Conservation (phyloP, 768 basidiomycete genomes). For the Pleurotus eryngii region DNA sequence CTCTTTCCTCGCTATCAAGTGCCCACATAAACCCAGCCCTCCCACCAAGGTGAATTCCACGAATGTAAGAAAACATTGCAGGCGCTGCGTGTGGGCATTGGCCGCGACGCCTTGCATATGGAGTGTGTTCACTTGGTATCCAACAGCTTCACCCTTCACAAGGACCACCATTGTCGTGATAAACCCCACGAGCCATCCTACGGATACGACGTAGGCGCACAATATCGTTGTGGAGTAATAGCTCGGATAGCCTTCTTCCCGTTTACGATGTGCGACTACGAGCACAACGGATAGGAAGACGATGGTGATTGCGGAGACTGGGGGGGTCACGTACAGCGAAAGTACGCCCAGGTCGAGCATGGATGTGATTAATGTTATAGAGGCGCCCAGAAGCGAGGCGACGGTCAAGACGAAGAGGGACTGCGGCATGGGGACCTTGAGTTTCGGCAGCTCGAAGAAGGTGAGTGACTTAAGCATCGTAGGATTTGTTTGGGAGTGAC, state of each 20-base stretch:
- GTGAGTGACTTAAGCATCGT: neutral
- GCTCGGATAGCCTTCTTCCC: conserved; percentile 22
- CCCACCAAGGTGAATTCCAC: conserved; percentile 22
- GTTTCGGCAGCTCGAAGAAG: neutral
- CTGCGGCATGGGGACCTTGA: conserved; percentile 18
- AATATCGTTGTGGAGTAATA: conserved; percentile 30
- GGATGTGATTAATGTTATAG: conserved; percentile 25
- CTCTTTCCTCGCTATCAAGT: conserved; percentile 25
- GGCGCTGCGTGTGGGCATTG: conserved; percentile 23
- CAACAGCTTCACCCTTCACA: conserved; percentile 12
- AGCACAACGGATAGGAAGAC: conserved; percentile 24
- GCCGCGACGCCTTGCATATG: conserved; percentile 24
- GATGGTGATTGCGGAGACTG: conserved; percentile 25
- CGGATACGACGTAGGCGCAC: conserved; percentile 25
- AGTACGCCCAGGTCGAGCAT: conserved; percentile 31
- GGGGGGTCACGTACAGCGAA: conserved; percentile 30
- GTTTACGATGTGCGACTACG: conserved; percentile 22
- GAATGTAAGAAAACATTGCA: conserved; percentile 25
- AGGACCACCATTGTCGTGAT: conserved; percentile 25
- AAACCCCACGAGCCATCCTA: conserved; percentile 28
- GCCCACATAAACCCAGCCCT: conserved; percentile 22
- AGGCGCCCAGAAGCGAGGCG: conserved; percentile 21
- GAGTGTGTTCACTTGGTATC: conserved; percentile 17
- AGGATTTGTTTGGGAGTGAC: conserved; percentile 11
- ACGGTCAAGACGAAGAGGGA: conserved; percentile 26